Conservation (phyloP, 495 filamentous ascomycete species). For the Penicillium ochrochloron region DNA sequence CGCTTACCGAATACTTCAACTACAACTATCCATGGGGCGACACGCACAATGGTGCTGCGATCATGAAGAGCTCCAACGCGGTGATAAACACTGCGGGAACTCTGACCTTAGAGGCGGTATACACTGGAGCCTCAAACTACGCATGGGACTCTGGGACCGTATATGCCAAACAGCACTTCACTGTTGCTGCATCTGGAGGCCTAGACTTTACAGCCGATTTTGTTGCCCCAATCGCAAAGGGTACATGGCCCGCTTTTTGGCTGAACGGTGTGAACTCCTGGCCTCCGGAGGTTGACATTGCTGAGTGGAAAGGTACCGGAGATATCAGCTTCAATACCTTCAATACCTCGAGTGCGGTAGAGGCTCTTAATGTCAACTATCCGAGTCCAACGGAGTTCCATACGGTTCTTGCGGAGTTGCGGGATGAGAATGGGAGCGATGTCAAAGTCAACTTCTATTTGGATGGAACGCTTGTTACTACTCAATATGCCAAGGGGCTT, state of each 20-base stretch:
- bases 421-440: slow-evolving; percentile 58
- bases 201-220: slow-evolving; percentile 46
- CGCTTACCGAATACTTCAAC: slow-evolving; percentile 56
- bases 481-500: slow-evolving; percentile 56
- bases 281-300: slow-evolving; percentile 66
- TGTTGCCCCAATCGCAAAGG: slow-evolving; percentile 52
- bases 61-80: slow-evolving; percentile 59
- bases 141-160: slow-evolving; percentile 39
- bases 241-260: slow-evolving; percentile 68
- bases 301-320: slow-evolving; percentile 66
- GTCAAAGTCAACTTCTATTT: slow-evolving; percentile 58
- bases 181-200: slow-evolving; percentile 28
- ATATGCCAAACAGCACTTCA: slow-evolving; percentile 29
- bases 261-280: slow-evolving; percentile 58
- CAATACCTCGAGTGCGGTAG: slow-evolving; percentile 55
- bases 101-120: slow-evolving; percentile 33
- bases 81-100: slow-evolving; percentile 52
- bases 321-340: slow-evolving; percentile 66
- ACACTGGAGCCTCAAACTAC: slow-evolving; percentile 57
- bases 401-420: slow-evolving; percentile 53
- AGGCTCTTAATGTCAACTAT: slow-evolving; percentile 54
- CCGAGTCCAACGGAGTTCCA: slow-evolving; percentile 52
- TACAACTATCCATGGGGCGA: slow-evolving; percentile 56
- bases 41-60: slow-evolving; percentile 61
- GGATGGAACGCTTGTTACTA: slow-evolving; percentile 53